Evolutionary conservation across 352 stramenopile species (phyloP).

Genomic region (Salisapilia sapeloensis): DNA sequence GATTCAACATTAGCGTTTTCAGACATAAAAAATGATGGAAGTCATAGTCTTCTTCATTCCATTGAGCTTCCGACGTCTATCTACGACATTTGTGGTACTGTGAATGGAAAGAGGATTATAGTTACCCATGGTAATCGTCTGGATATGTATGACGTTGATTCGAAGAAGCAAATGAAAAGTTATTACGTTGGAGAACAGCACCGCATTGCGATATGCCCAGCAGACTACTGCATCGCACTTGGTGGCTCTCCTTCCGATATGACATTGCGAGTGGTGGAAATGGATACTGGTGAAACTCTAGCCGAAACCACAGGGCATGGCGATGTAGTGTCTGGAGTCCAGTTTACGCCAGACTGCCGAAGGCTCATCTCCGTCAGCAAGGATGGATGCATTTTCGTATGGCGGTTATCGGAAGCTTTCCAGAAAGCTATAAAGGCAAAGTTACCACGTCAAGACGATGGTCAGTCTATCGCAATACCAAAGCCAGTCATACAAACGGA

Average conservation of each 20-base stretch:
- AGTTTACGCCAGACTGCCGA: slow-evolving; percentile 78
- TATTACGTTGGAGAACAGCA: slow-evolving; percentile 63
- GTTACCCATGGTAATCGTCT: no score
- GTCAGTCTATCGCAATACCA: slow-evolving; percentile 1
- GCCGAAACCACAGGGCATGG: slow-evolving; percentile 69
- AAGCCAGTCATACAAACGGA: slow-evolving; percentile 1
- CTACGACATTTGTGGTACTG: no score
- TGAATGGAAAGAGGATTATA: no score
- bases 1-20: no score
- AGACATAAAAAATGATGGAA: no score
- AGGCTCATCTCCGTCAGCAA: slow-evolving; percentile 65
- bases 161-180: slow-evolving; percentile 34
- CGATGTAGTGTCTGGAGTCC: slow-evolving; percentile 62
- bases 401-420: slow-evolving; percentile 62
- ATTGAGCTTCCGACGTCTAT: no score
- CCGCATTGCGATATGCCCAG: slow-evolving; percentile 43
- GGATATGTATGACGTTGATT: slow-evolving; percentile 43
- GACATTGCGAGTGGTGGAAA: slow-evolving; percentile 73
- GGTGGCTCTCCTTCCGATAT: slow-evolving; percentile 71
- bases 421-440: slow-evolving; percentile 42
- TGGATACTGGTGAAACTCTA: slow-evolving; percentile 55
- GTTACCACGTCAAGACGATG: slow-evolving; percentile 7
- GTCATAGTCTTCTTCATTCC: no score
- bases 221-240: slow-evolving; percentile 55
- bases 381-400: slow-evolving; percentile 82